Evolutionary conservation across 345 rosid genomes (phyloP), one percentile per base, ranked within the genome.

Genomic region (Populus alba): DNA sequence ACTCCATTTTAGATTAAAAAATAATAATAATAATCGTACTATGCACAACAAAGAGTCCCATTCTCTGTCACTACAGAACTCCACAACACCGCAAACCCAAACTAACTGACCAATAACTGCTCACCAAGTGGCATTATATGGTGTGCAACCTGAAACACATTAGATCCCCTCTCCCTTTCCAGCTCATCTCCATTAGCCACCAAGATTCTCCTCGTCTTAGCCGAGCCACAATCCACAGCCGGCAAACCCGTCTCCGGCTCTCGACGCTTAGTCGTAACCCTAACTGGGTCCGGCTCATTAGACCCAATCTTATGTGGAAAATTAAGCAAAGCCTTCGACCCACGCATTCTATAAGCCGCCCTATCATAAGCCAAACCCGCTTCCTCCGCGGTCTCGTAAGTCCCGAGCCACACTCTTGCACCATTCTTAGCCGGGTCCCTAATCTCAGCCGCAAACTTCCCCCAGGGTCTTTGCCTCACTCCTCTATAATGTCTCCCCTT

Each of bases 401-500:
- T 84, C 9, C 86, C 84, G 4, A 84, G 86, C 86, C 86, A 84
- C 16, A 80, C 84, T 59, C 86, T 75, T 4, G 84, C 84, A 51
- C 86, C 86, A 33, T 84, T 84, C 71, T 78, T 84, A 4, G 84
- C 82, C 16, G 74, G 79, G 53, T 83, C 86, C 17, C 86, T 57
- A 63, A 80, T 83, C 79, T 83, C 86, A 1, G 86, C 86, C 27
- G 86, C 84, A 33, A 71, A 84, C 80, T 78, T 84, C 9, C 86
- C 86, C 86, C 86, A 83, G 9, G 86, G 83, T 62, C 86, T 68
- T 37, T 66, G 83, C 59, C 86, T 81, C 55, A 84, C 86, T 39
- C 86, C 86, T 35, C 86, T 75, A 74, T 81, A 91, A 65, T 82
- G 91, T 80, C 75, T 83, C 67, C 81, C 86, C 41, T 47, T 49